Conservation (phyloP, 345 rosid genomes). For the Eutrema yunnanense region DNA sequence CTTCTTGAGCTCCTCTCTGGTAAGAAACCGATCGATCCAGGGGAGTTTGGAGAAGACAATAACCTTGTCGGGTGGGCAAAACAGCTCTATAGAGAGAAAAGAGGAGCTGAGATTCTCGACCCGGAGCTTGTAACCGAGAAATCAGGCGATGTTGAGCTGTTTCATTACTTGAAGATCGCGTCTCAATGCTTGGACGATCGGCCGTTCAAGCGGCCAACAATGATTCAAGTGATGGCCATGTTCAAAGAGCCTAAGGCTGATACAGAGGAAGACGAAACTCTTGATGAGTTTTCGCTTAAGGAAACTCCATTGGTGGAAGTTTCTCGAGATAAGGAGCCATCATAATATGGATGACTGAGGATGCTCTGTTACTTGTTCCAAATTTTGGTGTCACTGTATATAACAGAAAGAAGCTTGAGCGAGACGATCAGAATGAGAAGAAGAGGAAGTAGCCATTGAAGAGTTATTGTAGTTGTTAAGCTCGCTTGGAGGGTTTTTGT, state of each 20-base stretch:
- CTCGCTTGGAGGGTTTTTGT: conserved; percentile 7
- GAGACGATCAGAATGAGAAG: not conserved
- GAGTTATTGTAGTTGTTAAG: not conserved
- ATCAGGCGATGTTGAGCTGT: conserved; percentile 58
- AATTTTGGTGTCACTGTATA: conserved; percentile 19
- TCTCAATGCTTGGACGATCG: conserved; percentile 91
- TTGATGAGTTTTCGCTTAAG: conserved; percentile 65
- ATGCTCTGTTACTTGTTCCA: not conserved
- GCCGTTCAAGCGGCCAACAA: conserved; percentile 79
- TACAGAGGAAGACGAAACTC: conserved; percentile 67
- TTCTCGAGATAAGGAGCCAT: conserved; percentile 40
- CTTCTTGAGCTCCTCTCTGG: conserved; percentile 94
- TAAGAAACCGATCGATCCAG: conserved; percentile 82
- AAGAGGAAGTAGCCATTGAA: not conserved
- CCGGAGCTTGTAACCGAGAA: conserved; percentile 40
- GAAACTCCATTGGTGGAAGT: conserved; percentile 54
- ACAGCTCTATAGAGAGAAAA: conserved; percentile 69
- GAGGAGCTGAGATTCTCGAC: conserved; percentile 61
- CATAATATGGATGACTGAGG: conserved; percentile 4
- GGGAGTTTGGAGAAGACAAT: conserved; percentile 79
- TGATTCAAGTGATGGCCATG: conserved; percentile 97
- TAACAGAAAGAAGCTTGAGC: conserved; percentile 17
- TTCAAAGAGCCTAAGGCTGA: conserved; percentile 90
- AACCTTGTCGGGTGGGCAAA: conserved; percentile 98
- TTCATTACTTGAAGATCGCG: conserved; percentile 67